phyloP scores from a whole-genome alignment of 2,329 filamentous ascomycete species.

The Pleomassaria siparia region DNA sequence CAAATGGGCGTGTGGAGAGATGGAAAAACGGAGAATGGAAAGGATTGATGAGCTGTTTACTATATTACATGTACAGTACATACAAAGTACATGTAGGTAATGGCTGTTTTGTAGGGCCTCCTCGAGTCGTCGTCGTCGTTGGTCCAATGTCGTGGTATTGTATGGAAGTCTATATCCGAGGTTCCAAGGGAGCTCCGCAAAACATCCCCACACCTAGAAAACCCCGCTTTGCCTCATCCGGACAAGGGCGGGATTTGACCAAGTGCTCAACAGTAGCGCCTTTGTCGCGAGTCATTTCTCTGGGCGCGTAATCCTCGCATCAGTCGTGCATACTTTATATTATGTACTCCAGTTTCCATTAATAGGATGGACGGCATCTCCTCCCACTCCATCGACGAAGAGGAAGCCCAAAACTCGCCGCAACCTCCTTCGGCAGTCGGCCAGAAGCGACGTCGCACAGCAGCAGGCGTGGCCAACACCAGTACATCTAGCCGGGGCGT shows the following conservation, averaged over 20 bases:
- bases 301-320: not conserved
- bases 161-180: slow-evolving; percentile 9
- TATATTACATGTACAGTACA: too few relatives aligned
- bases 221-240: not conserved
- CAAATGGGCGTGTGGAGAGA: not conserved
- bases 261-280: not conserved
- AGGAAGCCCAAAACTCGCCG: not conserved
- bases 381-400: not conserved
- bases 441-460: slow-evolving; percentile 36
- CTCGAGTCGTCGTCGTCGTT: not conserved
- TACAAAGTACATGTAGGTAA: too few relatives aligned
- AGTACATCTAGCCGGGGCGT: slow-evolving; percentile 68
- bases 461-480: slow-evolving; percentile 22
- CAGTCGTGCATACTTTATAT: not conserved
- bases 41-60: slow-evolving; percentile 1
- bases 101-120: not conserved
- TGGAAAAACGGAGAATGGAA: not conserved
- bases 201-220: not conserved
- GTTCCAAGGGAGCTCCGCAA: not conserved
- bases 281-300: too few relatives aligned
- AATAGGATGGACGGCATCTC: not conserved
- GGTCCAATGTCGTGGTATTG: too few relatives aligned
- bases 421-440: not conserved
- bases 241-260: not conserved
- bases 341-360: not conserved